Evolutionary conservation across 441 rosid genomes (phyloP).

Genomic region (Omphalea diandra): DNA sequence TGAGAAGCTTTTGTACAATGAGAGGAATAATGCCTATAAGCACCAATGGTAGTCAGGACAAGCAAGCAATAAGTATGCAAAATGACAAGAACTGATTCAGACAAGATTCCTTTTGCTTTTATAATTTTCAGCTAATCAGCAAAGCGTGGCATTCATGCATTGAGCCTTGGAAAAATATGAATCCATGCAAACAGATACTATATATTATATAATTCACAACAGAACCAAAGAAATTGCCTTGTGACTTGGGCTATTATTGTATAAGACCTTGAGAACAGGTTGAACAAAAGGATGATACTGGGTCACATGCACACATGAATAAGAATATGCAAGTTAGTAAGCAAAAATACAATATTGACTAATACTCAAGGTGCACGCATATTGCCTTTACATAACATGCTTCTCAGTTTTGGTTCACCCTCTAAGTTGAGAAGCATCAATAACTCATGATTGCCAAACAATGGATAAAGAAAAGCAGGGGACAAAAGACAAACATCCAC

Average conservation of each 20-base stretch:
- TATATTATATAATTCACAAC: too few species aligned
- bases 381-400: not conserved
- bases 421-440: not conserved
- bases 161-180: not conserved
- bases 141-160: not conserved
- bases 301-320: not conserved
- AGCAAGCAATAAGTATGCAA: not conserved
- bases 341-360: not conserved
- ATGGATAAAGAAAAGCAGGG: not conserved
- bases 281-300: not conserved
- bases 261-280: not conserved
- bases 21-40: constrained; percentile 63
- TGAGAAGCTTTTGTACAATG: constrained; percentile 66
- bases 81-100: not conserved
- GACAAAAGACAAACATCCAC: not conserved
- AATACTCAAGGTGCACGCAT: not conserved
- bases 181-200: not conserved
- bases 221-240: too few species aligned
- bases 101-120: not conserved
- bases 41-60: constrained; percentile 21
- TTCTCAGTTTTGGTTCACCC: not conserved
- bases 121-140: not conserved
- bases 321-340: not conserved
- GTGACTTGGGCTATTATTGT: not conserved
- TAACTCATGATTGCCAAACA: too few species aligned